These are phyloP conservation scores for Rhynchosporium graminicola DNA, from an alignment of 2,329 filamentous ascomycete genomes.

Conservation along the genomic window DNA sequence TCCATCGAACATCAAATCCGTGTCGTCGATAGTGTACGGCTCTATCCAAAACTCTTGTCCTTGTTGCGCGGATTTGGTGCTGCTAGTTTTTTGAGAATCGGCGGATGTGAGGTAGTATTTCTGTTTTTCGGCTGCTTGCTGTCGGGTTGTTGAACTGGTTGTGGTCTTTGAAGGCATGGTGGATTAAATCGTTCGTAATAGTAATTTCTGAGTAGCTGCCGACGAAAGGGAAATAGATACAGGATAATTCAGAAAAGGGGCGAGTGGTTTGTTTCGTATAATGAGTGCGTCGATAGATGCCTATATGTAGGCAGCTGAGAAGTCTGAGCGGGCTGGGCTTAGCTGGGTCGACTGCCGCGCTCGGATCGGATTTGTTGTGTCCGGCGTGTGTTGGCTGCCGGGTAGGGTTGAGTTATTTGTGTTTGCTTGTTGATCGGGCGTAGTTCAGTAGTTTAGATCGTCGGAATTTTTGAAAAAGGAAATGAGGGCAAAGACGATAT, in stretches of 20 bases:
- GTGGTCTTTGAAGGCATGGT: slow-evolving; percentile 13
- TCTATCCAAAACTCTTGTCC: slow-evolving; percentile 31
- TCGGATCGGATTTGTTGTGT: neutral
- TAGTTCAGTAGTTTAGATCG: neutral
- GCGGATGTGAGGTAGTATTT: slow-evolving; percentile 12
- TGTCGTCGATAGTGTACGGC: slow-evolving; percentile 36
- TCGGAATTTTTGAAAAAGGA: neutral
- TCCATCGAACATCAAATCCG: slow-evolving; percentile 38
- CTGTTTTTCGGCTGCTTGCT: slow-evolving; percentile 6
- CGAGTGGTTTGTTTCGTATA: neutral
- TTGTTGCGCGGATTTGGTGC: slow-evolving; percentile 24
- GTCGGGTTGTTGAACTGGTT: neutral
- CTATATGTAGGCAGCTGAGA: slow-evolving; percentile 2
- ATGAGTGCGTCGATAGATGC: neutral
- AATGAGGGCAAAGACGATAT: neutral
- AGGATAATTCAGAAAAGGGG: neutral
- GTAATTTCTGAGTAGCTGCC: neutral
- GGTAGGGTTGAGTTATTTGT: neutral
- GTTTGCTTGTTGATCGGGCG: slow-evolving; percentile 4
- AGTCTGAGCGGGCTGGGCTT: slow-evolving; percentile 16
- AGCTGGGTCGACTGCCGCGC: slow-evolving; percentile 1
- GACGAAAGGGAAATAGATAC: neutral
- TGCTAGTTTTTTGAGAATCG: neutral
- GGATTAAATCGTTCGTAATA: neutral
- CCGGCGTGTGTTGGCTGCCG: slow-evolving; percentile 2